phyloP scores from a whole-genome alignment of 345 rosid species.

The Hevea brasiliensis region DNA sequence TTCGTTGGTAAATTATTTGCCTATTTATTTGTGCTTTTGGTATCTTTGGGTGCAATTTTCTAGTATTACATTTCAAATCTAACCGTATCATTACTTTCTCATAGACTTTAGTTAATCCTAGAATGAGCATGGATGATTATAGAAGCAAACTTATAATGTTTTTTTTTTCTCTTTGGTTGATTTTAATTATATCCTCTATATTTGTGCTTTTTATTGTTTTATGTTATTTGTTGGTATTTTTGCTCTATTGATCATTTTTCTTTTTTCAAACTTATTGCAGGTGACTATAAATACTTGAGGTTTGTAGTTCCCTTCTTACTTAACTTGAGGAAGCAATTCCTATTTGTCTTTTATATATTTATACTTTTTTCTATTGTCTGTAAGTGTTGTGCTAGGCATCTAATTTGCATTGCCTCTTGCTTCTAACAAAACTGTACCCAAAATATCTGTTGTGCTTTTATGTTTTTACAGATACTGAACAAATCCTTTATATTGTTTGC shows the following conservation, averaged over 20 bases:
- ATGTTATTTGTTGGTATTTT: background rate
- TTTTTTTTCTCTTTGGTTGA: background rate
- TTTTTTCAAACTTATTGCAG: conserved; percentile 39
- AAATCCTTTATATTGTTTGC: background rate
- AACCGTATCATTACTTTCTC: no score
- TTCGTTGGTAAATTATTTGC: no score
- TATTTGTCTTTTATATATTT: background rate
- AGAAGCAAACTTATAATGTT: background rate
- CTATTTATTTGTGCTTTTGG: no score
- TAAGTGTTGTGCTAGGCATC: background rate
- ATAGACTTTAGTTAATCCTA: background rate
- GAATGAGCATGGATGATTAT: background rate
- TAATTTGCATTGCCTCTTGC: background rate
- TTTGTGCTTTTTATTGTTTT: background rate
- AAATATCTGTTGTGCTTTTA: background rate
- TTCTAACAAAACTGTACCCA: background rate
- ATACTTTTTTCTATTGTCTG: background rate
- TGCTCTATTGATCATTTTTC: background rate
- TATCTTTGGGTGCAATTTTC: no score
- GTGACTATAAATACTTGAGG: conserved; percentile 85
- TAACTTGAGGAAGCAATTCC: background rate
- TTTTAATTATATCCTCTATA: background rate
- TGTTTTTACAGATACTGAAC: background rate
- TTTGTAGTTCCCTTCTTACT: conserved; percentile 28
- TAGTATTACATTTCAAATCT: no score